Evolutionary conservation across 164 flowering plant genomes (phyloP).

Genomic region (Vitis cinerea): DNA sequence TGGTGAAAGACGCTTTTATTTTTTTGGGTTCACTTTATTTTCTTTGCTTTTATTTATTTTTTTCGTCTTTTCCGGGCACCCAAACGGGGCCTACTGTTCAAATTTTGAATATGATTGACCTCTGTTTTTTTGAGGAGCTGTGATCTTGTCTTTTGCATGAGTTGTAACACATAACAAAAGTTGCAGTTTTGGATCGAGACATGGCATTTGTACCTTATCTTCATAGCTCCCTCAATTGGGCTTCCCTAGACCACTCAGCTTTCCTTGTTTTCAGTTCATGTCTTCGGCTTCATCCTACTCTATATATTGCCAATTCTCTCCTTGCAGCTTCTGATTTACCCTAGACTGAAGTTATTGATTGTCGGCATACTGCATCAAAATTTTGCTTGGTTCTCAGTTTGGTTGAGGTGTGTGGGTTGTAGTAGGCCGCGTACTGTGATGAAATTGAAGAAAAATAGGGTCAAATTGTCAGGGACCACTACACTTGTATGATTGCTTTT

Average conservation of each 20-base stretch:
- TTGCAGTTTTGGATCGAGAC: not conserved
- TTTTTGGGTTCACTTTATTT: not conserved
- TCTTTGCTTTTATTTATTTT: not conserved
- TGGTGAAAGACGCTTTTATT: too few relatives aligned
- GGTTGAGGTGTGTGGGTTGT: too few relatives aligned
- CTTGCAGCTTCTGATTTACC: not conserved
- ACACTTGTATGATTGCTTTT: too few relatives aligned
- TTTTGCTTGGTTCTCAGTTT: not conserved
- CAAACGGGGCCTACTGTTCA: constrained; percentile 11
- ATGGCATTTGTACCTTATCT: constrained; percentile 6
- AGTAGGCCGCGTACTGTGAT: too few relatives aligned
- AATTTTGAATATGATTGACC: constrained; percentile 1
- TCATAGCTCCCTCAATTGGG: not conserved
- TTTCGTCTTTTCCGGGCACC: not conserved
- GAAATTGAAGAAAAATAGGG: too few relatives aligned
- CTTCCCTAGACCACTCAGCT: constrained; percentile 6
- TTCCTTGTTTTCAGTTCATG: not conserved
- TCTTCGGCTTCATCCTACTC: not conserved
- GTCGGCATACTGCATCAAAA: not conserved
- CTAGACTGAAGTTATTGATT: too few relatives aligned
- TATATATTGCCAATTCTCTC: not conserved
- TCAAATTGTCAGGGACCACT: too few relatives aligned
- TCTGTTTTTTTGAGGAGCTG: constrained; percentile 5
- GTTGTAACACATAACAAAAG: not conserved
- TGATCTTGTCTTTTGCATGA: constrained; percentile 8